A percentile compares a stretch with the other conserved stretches of the same genome.
phyloP scores from a whole-genome alignment of 345 rosid genomes.

The Eucalyptus dawsonii region DNA sequence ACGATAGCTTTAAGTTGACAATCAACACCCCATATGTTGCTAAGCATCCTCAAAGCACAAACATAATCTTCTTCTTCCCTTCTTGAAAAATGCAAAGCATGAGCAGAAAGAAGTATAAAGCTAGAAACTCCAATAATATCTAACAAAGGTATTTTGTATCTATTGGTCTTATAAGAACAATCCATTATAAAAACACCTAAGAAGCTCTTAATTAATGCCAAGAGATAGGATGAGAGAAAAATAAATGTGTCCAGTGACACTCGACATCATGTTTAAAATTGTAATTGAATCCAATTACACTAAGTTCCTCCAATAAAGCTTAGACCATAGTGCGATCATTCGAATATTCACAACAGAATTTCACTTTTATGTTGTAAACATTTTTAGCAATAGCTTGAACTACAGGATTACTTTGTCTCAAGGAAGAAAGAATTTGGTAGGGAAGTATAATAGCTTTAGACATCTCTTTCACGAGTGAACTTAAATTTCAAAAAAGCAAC shows the following conservation, averaged over 20 bases:
- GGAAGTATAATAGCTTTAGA: rapidly evolving
- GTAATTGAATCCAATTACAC: background rate
- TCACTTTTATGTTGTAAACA: too few species aligned
- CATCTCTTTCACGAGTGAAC: background rate
- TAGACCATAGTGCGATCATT: background rate
- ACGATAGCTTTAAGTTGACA: background rate
- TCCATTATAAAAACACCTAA: background rate
- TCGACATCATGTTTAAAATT: too few species aligned
- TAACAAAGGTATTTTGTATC: background rate
- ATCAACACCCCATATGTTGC: background rate
- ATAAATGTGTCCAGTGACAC: rapidly evolving
- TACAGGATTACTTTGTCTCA: background rate
- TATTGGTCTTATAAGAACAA: background rate
- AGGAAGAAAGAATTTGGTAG: background rate
- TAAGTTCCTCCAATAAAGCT: background rate
- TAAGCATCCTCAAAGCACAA: background rate
- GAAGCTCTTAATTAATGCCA: background rate
- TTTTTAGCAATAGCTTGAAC: background rate
- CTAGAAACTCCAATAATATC: background rate
- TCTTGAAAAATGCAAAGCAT: background rate
- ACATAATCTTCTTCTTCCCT: background rate
- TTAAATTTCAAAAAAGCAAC: too few species aligned
- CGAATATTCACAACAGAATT: background rate
- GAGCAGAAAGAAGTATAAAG: background rate
- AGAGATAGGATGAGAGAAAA: background rate